phyloP scores from a whole-genome alignment of 2,329 filamentous ascomycete genomes.

The Coccinonectria pachysandricola region DNA sequence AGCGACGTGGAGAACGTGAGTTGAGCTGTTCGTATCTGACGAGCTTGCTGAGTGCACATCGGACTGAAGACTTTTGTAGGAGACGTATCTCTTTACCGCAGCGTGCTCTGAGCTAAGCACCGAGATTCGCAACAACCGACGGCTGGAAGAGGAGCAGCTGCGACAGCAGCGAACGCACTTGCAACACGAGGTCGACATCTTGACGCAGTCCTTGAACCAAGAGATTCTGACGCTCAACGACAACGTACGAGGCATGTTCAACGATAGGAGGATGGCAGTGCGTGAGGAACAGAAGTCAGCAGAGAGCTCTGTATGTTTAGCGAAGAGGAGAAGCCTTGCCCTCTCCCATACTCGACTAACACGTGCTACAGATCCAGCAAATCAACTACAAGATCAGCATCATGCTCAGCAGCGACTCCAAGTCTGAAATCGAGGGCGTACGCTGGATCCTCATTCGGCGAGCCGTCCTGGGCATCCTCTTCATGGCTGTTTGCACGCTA shows the following conservation, averaged over 20 bases:
- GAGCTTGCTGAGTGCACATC: too few species aligned
- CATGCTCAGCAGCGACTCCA: conserved; percentile 76
- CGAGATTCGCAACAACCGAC: conserved; percentile 71
- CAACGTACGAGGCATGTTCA: conserved; percentile 89
- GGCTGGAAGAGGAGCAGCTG: conserved; percentile 68
- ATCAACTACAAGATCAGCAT: conserved; percentile 96
- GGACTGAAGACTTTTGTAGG: conserved; percentile 30
- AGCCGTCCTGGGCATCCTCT: conserved; percentile 53
- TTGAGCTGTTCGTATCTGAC: too few species aligned
- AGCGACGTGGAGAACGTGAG: conserved; percentile 75
- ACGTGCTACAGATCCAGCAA: conserved; percentile 64
- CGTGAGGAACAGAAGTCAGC: conserved; percentile 76
- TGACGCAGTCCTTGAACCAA: conserved; percentile 75
- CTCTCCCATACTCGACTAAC: too few species aligned
- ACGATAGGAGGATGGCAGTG: conserved; percentile 88
- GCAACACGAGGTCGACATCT: conserved; percentile 91
- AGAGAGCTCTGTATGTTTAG: conserved; percentile 60
- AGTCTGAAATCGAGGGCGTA: conserved; percentile 83
- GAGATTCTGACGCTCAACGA: conserved; percentile 76
- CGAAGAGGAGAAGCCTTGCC: too few species aligned
- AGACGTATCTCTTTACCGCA: conserved; percentile 86
- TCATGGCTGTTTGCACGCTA: conserved; percentile 54
- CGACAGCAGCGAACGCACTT: conserved; percentile 74
- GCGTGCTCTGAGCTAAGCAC: conserved; percentile 86
- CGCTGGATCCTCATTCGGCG: conserved; percentile 71